phyloP scores from a whole-genome alignment of 1,284 basidiomycete species.

The Heliocybe sulcata region DNA sequence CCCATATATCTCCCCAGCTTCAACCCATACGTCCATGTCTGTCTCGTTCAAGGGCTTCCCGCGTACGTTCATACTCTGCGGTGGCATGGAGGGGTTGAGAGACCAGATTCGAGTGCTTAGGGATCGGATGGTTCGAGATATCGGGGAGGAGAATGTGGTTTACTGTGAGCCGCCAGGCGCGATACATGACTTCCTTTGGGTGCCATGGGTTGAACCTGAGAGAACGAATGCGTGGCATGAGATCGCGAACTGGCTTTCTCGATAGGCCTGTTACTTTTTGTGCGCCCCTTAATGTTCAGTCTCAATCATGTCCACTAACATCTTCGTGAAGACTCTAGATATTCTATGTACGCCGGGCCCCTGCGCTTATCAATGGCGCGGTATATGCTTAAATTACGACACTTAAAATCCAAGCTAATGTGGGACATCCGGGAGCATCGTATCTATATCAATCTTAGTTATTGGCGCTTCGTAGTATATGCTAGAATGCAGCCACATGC shows the following conservation, averaged over 20 bases:
- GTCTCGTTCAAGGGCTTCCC: conserved; percentile 44
- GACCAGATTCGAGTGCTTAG: conserved; percentile 33
- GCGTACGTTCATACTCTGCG: conserved; percentile 43
- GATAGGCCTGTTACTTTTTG: no score
- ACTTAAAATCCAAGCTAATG: no score
- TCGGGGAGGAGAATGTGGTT: conserved; percentile 20
- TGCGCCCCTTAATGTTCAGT: no score
- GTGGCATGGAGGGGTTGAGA: conserved; percentile 45
- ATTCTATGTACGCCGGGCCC: no score
- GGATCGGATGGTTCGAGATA: conserved; percentile 13
- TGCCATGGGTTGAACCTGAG: conserved; percentile 50
- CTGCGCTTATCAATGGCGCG: no score
- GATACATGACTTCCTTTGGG: conserved; percentile 46
- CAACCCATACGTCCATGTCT: conserved; percentile 24
- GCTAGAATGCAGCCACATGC: no score
- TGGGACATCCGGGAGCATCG: no score
- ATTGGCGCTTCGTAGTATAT: no score
- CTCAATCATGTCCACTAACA: no score
- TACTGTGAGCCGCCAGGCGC: conserved; percentile 45
- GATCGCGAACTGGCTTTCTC: conserved; percentile 47
- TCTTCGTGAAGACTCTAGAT: no score
- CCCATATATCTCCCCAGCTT: conserved; percentile 50
- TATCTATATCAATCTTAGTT: no score
- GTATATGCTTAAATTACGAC: no score
- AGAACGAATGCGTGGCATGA: conserved; percentile 33